Percentiles rank a stretch among this genome's conserved stretches.
These are phyloP conservation scores for Pseudocercospora eumusae DNA, from an alignment of 2,329 filamentous ascomycete species.

Conservation along the genomic window DNA sequence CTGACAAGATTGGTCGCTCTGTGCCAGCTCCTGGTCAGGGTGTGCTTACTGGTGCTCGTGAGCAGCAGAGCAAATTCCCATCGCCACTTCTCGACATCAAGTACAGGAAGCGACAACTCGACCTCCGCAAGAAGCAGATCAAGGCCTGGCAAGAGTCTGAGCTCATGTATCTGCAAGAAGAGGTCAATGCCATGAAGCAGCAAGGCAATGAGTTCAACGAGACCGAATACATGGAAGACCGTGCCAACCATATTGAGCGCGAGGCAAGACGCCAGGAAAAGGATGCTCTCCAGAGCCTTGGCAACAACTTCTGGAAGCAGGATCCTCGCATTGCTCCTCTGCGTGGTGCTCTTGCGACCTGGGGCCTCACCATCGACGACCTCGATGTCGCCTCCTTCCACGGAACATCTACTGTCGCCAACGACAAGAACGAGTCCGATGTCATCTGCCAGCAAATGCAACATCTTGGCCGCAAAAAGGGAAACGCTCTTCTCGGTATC, in stretches of 20 bases:
- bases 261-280: slow-evolving; percentile 89
- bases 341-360: slow-evolving; percentile 92
- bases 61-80: slow-evolving; percentile 86
- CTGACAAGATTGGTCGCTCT: slow-evolving; percentile 98
- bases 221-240: slow-evolving; percentile 81
- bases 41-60: slow-evolving; percentile 92
- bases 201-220: slow-evolving; percentile 74
- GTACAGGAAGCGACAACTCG: slow-evolving; percentile 92
- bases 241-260: slow-evolving; percentile 79
- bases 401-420: slow-evolving; percentile 95
- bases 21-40: slow-evolving; percentile 95
- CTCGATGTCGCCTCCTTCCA: slow-evolving; percentile 96
- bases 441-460: slow-evolving; percentile 95
- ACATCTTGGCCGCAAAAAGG: slow-evolving; percentile 92
- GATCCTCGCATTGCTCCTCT: slow-evolving; percentile 91
- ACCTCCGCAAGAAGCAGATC: slow-evolving; percentile 90
- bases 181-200: slow-evolving; percentile 86
- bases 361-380: slow-evolving; percentile 97
- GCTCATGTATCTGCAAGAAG: slow-evolving; percentile 87
- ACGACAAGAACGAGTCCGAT: slow-evolving; percentile 99
- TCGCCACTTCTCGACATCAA: slow-evolving; percentile 96
- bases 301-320: slow-evolving; percentile 99
- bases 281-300: slow-evolving; percentile 86
- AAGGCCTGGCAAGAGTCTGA: slow-evolving; percentile 96
- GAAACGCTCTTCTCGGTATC: slow-evolving; percentile 91